phyloP scores from a whole-genome alignment of 768 basidiomycete species.

The Glaciozyma martinii region DNA sequence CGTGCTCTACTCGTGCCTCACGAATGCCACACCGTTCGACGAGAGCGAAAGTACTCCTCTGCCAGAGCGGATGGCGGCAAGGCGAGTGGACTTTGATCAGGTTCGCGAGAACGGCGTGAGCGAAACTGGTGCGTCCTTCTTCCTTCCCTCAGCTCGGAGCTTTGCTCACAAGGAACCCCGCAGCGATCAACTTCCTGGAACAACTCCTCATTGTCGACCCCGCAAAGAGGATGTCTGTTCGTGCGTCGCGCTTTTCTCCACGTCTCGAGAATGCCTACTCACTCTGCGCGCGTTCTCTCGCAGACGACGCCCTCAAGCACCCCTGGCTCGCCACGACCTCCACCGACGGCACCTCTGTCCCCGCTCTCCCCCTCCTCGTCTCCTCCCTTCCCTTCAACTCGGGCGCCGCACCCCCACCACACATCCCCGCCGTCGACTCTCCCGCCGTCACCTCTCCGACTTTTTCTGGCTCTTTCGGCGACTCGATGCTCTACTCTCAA shows the following conservation, averaged over 20 bases:
- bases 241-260: conserved; percentile 14
- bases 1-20: conserved; percentile 65
- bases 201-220: conserved; percentile 61
- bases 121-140: conserved; percentile 45
- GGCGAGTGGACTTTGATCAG: conserved; percentile 55
- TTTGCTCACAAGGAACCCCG: too few relatives aligned
- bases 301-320: conserved; percentile 55
- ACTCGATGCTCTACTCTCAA: conserved; percentile 23
- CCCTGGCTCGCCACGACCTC: conserved; percentile 54
- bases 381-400: conserved; percentile 11
- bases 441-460: not conserved
- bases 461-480: conserved; percentile 1
- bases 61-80: conserved; percentile 52
- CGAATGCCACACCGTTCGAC: conserved; percentile 64
- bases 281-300: not conserved
- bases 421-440: not conserved
- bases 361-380: not conserved
- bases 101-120: conserved; percentile 45
- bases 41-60: conserved; percentile 59
- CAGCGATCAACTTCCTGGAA: conserved; percentile 60
- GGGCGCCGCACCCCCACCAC: not conserved
- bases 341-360: not conserved
- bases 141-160: not conserved
- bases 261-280: too few relatives aligned
- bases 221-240: conserved; percentile 56